Evolutionary conservation across 257 asterid species (phyloP).

Genomic region (Striga asiatica): DNA sequence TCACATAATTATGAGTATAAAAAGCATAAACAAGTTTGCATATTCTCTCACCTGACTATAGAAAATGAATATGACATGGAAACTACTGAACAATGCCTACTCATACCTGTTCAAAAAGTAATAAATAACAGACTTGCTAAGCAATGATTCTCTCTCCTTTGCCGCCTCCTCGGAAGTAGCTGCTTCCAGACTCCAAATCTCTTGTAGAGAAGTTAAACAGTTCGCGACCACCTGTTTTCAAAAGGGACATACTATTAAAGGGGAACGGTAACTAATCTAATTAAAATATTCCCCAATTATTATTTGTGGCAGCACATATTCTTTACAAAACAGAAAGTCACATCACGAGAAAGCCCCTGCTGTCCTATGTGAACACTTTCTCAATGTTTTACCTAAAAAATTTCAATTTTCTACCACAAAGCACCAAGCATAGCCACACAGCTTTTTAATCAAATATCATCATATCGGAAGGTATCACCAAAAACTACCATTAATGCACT

Average conservation of each 20-base stretch:
- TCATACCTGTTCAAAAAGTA: conserved; percentile 80
- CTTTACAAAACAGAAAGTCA: neutral
- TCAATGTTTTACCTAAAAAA: neutral
- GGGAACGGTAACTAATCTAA: no score
- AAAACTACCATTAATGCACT: neutral
- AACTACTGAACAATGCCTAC: neutral
- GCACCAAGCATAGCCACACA: neutral
- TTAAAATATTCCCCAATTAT: neutral
- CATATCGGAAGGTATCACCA: neutral
- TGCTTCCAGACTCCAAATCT: conserved; percentile 95
- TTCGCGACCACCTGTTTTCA: conserved; percentile 74
- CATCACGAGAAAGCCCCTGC: conserved; percentile 9
- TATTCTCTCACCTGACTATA: neutral
- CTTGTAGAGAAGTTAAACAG: conserved; percentile 82
- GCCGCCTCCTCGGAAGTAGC: conserved; percentile 80
- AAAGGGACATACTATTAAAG: no score
- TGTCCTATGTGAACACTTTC: neutral
- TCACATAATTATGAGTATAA: no score
- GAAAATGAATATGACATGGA: neutral
- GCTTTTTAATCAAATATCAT: neutral
- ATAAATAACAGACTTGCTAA: conserved; percentile 74
- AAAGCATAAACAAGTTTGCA: conserved; percentile 12
- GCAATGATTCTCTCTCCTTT: conserved; percentile 72
- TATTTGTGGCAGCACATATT: neutral
- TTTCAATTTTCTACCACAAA: neutral